Evolutionary conservation across 257 asterid species (phyloP), one percentile per base, ranked within the genome.

Genomic region (Rauvolfia tetraphylla): DNA sequence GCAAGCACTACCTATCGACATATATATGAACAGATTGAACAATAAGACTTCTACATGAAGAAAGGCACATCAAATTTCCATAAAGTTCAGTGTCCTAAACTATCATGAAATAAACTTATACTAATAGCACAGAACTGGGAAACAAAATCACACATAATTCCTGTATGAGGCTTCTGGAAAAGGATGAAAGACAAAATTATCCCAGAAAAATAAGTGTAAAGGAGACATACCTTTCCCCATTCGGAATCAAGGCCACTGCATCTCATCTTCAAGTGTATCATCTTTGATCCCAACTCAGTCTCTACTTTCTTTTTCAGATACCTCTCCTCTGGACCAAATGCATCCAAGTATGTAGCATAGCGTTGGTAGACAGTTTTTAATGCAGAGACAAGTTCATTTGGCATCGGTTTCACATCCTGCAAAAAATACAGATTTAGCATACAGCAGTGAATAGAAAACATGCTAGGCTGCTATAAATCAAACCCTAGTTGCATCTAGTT

Each of bases 261-360:
- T 82, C 99, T 89, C 98, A 93, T 93, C 88, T 95, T 95, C 88
- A 95, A 84, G 93, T 88, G 88, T 80, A 95, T 95, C 99, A 95
- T 84, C 81, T 84, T 85, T 71, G 97, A 78, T 69, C 98, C 99
- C 85, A 95, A 73, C 82, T 95, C 99, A 69, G 70, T 82, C 86
- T 95, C 99, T 74, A 95, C 97, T 80, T 95, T 95, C 93, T 95
- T 93, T 89, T 89, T 95, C 84, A 95, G 87, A 81, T 90, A 95
- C 61, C 38, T 85, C 87, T 95, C 99, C 49, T 91, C 89, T 33
- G 93, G 97, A 78, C 92, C 96, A 86, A 95, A 95, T 31, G 98
- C 86, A 41, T 88, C 90, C 88, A 95, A 68, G 82, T 91, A 95
- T 33, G 88, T 84, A 49, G 81, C 86, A 84, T 91, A 93, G 63